Evolutionary conservation across 2,329 filamentous ascomycete species (phyloP).

Genomic region (Pseudocercospora crystallina): DNA sequence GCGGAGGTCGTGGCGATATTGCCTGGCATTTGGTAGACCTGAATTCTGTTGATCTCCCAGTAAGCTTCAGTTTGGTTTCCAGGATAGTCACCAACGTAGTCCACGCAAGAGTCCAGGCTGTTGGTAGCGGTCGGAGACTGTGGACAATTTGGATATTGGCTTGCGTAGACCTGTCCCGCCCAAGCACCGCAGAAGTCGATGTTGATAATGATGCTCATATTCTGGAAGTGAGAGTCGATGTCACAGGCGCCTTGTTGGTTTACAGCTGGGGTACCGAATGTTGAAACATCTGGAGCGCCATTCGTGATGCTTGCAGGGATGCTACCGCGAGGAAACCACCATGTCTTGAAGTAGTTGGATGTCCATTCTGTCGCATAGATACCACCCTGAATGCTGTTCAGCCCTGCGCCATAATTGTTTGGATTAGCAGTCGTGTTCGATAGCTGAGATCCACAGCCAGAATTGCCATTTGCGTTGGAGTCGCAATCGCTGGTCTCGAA

Average conservation of each 20-base stretch:
- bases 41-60: slow-evolving; percentile 43
- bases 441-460: slow-evolving; percentile 33
- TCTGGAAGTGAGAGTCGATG: slow-evolving; percentile 38
- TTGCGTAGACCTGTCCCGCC: slow-evolving; percentile 36
- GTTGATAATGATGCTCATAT: slow-evolving; percentile 42
- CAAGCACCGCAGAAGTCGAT: slow-evolving; percentile 43
- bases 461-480: slow-evolving; percentile 25
- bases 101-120: slow-evolving; percentile 30
- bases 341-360: slow-evolving; percentile 34
- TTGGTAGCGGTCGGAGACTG: slow-evolving; percentile 19
- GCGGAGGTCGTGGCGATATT: slow-evolving; percentile 22
- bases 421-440: slow-evolving; percentile 23
- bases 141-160: slow-evolving; percentile 30
- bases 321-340: slow-evolving; percentile 37
- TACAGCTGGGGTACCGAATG: slow-evolving; percentile 62
- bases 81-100: slow-evolving; percentile 36
- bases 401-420: slow-evolving; percentile 35
- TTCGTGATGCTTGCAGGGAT: slow-evolving; percentile 44
- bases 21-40: slow-evolving; percentile 39
- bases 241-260: slow-evolving; percentile 56
- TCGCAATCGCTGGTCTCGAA: slow-evolving; percentile 33
- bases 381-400: slow-evolving; percentile 35
- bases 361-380: slow-evolving; percentile 40
- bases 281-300: slow-evolving; percentile 56
- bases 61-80: slow-evolving; percentile 37